Conservation (phyloP, 345 rosid genomes). For the Microcos paniculata region DNA sequence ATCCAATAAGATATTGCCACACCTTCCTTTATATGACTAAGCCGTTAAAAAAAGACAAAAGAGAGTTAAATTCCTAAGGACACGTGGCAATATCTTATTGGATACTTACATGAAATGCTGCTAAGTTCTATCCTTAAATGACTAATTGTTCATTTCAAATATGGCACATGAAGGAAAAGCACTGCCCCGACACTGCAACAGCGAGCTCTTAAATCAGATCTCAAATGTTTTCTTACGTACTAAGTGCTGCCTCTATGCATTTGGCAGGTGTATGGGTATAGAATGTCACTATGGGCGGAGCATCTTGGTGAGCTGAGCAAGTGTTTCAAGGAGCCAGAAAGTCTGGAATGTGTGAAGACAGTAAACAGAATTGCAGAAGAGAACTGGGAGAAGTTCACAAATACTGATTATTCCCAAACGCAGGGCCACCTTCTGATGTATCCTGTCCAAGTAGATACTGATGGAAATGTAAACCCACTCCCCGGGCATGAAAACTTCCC, state of each 20-base stretch:
- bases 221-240: background rate
- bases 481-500: slow-evolving; percentile 72
- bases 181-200: background rate
- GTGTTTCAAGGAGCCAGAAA: slow-evolving; percentile 48
- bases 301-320: slow-evolving; percentile 59
- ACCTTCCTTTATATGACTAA: no score
- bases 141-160: background rate
- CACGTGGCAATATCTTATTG: no score
- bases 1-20: no score
- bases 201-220: background rate
- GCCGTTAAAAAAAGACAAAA: no score
- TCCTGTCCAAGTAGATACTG: slow-evolving; percentile 53
- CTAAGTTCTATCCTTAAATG: no score
- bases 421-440: slow-evolving; percentile 90
- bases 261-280: slow-evolving; percentile 77
- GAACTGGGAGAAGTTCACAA: slow-evolving; percentile 67
- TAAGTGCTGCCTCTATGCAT: background rate
- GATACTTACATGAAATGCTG: no score
- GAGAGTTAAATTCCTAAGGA: no score
- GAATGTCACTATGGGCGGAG: slow-evolving; percentile 95
- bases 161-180: background rate
- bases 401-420: slow-evolving; percentile 23
- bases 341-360: slow-evolving; percentile 53
- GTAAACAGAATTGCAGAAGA: slow-evolving; percentile 57
- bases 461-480: slow-evolving; percentile 61